Evolutionary conservation across 805 yeast species (phyloP), one percentile per base, ranked within the genome.

Genomic region (Candida parachauliodes): DNA sequence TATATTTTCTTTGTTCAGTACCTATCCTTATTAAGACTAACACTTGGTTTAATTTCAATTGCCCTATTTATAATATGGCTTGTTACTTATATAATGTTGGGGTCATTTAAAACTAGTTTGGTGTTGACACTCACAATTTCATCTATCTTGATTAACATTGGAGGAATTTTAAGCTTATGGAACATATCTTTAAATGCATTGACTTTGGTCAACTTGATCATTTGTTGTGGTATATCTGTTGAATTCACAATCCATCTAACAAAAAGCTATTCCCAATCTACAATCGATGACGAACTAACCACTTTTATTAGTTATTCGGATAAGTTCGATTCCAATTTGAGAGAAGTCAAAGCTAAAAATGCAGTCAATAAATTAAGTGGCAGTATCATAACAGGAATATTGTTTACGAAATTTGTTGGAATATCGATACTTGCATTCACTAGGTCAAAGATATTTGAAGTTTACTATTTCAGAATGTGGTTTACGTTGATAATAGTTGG

Each of bases 401-500:
- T 95, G 3, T 54, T 88, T 47, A 93, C 98, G 1, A 91, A 91
- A 54, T 61, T 91, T 16, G 80, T 93, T 48, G 98, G 98, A 1
- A 88, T 91, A 1, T 59, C 72, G 18, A 95, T 91, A 8, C 65
- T 91, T 26, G 95, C 94, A 4, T 88, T 89, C 57, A 87, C 98
- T 0, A 68, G 77, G 45, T 86, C 96, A 14, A 80, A 83, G 57
- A 89, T 91, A 21, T 93, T 91, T 59, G 94, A 88, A 48, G 76
- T 91, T 1, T 91, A 87, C 59, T 91, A 93, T 57, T 91, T 91
- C 70, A 67, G 95, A 43, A 89, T 91, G 96, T 91, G 98, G 98
- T 62, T 85, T 9, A 69, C 88, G 1, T 68, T 91, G 42, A 82
- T 91, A 7, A 44, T 83, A 1, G 66, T 85, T 39, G 96, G 95